Evolutionary conservation across 2,329 filamentous ascomycete genomes (phyloP).

Genomic region (Eutypa lata): DNA sequence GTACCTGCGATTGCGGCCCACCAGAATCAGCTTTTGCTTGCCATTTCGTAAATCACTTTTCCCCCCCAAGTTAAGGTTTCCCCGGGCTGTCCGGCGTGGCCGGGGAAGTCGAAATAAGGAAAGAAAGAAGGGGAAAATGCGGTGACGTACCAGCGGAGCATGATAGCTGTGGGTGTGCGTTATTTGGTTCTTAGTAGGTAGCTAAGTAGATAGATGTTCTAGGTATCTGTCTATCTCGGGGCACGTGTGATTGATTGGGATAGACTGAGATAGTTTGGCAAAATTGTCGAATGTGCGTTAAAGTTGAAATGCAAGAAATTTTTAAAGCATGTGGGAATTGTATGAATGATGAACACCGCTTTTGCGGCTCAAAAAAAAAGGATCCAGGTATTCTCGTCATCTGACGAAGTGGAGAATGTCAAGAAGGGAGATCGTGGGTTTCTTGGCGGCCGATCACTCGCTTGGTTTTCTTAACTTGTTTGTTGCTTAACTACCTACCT

Average conservation of each 20-base stretch:
- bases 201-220: too few relatives aligned
- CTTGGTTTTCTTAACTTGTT: too few relatives aligned
- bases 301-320: too few relatives aligned
- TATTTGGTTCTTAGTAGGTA: background rate
- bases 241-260: background rate
- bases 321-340: too few relatives aligned
- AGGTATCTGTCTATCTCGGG: background rate
- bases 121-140: background rate
- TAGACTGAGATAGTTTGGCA: too few relatives aligned
- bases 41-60: background rate
- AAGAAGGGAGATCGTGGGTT: background rate
- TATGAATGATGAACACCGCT: background rate
- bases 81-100: background rate
- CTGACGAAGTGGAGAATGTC: background rate
- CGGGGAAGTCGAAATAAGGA: too few relatives aligned
- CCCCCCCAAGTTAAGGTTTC: background rate
- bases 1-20: slow-evolving; percentile 66
- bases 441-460: background rate
- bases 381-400: background rate
- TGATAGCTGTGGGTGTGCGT: background rate
- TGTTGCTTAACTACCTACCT: too few relatives aligned
- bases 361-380: background rate
- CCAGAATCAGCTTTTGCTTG: background rate
- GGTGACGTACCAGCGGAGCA: background rate
- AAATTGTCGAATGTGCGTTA: too few relatives aligned